These are phyloP conservation scores for Stephanodiscus triporus DNA, from an alignment of 108 stramenopile species.

Conservation along the genomic window DNA sequence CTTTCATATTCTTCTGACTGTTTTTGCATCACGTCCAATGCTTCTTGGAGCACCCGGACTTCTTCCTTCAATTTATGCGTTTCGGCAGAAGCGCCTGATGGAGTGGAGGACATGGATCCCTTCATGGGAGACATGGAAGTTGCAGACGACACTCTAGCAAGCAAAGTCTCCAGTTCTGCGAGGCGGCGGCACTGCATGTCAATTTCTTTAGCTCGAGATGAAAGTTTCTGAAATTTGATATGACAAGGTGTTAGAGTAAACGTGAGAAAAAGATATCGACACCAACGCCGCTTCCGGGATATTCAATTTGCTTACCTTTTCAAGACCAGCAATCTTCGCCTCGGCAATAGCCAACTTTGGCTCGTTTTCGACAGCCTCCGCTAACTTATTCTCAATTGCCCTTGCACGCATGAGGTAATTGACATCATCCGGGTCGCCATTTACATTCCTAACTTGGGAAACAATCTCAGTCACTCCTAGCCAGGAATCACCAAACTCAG, in stretches of 20 bases:
- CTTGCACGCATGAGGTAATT: slow-evolving; percentile 72
- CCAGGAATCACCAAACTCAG: slow-evolving; percentile 80
- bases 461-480: slow-evolving; percentile 67
- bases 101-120: slow-evolving; percentile 32
- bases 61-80: slow-evolving; percentile 65
- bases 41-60: slow-evolving; percentile 71
- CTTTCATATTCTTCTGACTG: slow-evolving; percentile 86
- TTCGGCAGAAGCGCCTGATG: slow-evolving; percentile 51
- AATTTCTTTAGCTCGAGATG: slow-evolving; percentile 75
- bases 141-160: slow-evolving; percentile 58
- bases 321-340: slow-evolving; percentile 64
- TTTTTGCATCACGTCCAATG: slow-evolving; percentile 78
- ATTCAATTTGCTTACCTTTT: slow-evolving; percentile 54
- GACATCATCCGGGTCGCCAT: slow-evolving; percentile 77
- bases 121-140: slow-evolving; percentile 53
- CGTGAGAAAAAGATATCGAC: background rate
- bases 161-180: slow-evolving; percentile 71
- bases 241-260: background rate
- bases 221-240: slow-evolving; percentile 42
- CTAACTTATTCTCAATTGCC: slow-evolving; percentile 59
- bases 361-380: slow-evolving; percentile 67
- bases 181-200: slow-evolving; percentile 72
- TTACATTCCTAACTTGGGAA: slow-evolving; percentile 53
- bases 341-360: slow-evolving; percentile 65
- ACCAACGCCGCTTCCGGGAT: background rate